phyloP scores from a whole-genome alignment of 2,329 filamentous ascomycete genomes.

The Lomentospora prolificans region DNA sequence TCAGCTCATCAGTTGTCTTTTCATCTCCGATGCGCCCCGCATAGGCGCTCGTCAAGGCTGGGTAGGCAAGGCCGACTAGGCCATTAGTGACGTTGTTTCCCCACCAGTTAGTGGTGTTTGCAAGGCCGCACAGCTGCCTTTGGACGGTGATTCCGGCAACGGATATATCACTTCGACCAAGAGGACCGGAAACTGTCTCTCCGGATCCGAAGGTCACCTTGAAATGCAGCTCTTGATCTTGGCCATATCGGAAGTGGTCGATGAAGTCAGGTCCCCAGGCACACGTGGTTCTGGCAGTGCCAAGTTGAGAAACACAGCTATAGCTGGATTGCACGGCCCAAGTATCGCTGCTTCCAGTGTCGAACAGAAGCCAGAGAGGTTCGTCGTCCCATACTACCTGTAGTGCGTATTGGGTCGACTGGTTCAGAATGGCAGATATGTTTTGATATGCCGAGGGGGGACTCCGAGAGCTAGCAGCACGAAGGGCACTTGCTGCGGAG shows the following conservation, averaged over 20 bases:
- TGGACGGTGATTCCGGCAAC: slow-evolving; percentile 34
- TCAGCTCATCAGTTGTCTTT: slow-evolving; percentile 24
- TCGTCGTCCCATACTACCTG: slow-evolving; percentile 28
- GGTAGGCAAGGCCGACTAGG: slow-evolving; percentile 40
- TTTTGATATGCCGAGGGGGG: slow-evolving; percentile 21
- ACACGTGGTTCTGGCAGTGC: slow-evolving; percentile 23
- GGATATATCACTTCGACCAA: slow-evolving; percentile 35
- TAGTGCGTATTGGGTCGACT: slow-evolving; percentile 32
- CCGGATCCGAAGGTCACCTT: slow-evolving; percentile 37
- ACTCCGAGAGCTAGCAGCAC: slow-evolving; percentile 6
- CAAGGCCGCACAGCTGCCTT: slow-evolving; percentile 37
- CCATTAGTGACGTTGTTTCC: slow-evolving; percentile 43
- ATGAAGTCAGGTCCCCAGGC: slow-evolving; percentile 30
- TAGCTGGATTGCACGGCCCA: slow-evolving; percentile 34
- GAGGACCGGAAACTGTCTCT: slow-evolving; percentile 35
- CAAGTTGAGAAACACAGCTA: slow-evolving; percentile 28
- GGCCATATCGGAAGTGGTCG: slow-evolving; percentile 28
- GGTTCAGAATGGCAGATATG: slow-evolving; percentile 25
- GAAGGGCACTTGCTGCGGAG: slow-evolving; percentile 22
- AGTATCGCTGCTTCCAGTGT: slow-evolving; percentile 43
- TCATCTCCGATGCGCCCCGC: slow-evolving; percentile 29
- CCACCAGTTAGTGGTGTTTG: slow-evolving; percentile 38
- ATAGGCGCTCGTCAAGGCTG: slow-evolving; percentile 38
- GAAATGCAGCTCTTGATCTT: slow-evolving; percentile 33
- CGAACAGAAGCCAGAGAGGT: slow-evolving; percentile 32